These are phyloP conservation scores for Aphanomyces astaci DNA, from an alignment of 352 stramenopile species.

Conservation along the genomic window DNA sequence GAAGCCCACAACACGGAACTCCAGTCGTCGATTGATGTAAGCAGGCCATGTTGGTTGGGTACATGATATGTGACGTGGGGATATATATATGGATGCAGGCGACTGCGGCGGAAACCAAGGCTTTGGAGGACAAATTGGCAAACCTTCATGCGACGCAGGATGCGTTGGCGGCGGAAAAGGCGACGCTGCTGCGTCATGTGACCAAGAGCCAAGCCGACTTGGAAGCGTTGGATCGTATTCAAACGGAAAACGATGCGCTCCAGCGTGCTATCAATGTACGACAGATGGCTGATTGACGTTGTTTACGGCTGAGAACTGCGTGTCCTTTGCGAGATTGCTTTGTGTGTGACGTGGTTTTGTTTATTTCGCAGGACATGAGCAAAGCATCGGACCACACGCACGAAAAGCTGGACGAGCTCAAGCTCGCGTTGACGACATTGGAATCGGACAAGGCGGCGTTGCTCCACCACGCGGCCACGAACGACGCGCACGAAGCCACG, in stretches of 20 bases:
- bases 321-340: too few relatives aligned
- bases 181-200: neutral
- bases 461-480: neutral
- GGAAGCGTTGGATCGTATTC: neutral
- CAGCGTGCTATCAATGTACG: slow-evolving; percentile 2
- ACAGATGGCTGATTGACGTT: too few relatives aligned
- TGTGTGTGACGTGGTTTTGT: neutral
- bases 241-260: slow-evolving; percentile 6
- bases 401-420: neutral
- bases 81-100: neutral
- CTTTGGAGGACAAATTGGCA: slow-evolving; percentile 1
- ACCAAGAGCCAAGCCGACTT: neutral
- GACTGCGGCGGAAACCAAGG: neutral
- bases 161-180: neutral
- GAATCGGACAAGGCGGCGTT: neutral
- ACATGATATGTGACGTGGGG: neutral
- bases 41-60: neutral
- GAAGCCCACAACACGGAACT: neutral
- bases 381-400: neutral
- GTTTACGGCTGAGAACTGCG: too few relatives aligned
- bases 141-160: neutral
- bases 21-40: neutral
- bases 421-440: neutral
- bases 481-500: neutral
- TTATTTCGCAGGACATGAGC: neutral